Conservation (phyloP, 2,329 filamentous ascomycete genomes). For the Hymenoscyphus repandus region DNA sequence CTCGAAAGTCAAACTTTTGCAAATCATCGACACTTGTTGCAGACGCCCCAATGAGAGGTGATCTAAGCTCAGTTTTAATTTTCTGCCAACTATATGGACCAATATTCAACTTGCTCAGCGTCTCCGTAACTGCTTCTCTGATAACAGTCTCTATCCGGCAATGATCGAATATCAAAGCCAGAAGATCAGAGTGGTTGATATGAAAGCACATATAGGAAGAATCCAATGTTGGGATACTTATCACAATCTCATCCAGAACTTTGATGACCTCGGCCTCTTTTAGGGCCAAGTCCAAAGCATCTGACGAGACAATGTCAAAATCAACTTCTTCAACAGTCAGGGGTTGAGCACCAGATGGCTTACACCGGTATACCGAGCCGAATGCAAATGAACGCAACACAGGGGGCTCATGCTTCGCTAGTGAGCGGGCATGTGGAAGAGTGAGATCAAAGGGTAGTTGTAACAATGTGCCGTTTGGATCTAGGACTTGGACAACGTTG, state of each 20-base stretch:
- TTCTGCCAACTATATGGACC: conserved; percentile 76
- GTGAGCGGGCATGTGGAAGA: conserved; percentile 76
- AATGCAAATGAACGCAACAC: conserved; percentile 80
- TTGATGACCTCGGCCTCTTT: conserved; percentile 95
- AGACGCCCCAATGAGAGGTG: conserved; percentile 74
- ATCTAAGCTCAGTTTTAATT: conserved; percentile 74
- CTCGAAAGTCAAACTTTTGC: conserved; percentile 84
- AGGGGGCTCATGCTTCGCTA: conserved; percentile 67
- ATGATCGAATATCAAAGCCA: conserved; percentile 85
- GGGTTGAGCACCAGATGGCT: conserved; percentile 73
- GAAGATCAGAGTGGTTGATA: conserved; percentile 79
- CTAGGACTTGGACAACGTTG: conserved; percentile 75
- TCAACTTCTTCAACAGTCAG: conserved; percentile 82
- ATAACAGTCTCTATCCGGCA: conserved; percentile 71
- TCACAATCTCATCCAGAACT: conserved; percentile 85
- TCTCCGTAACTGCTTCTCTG: conserved; percentile 70
- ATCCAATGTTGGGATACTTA: conserved; percentile 70
- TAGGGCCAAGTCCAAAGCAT: conserved; percentile 74
- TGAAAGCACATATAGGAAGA: conserved; percentile 79
- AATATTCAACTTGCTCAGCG: conserved; percentile 82
- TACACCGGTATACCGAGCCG: conserved; percentile 80
- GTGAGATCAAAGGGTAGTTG: conserved; percentile 95
- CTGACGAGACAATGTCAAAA: conserved; percentile 88
- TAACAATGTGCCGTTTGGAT: conserved; percentile 77
- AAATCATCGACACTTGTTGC: conserved; percentile 89